A percentile compares a stretch with the other conserved stretches of the same genome.
phyloP scores from a whole-genome alignment of 768 basidiomycete species.

The Macrolepiota albuminosa region DNA sequence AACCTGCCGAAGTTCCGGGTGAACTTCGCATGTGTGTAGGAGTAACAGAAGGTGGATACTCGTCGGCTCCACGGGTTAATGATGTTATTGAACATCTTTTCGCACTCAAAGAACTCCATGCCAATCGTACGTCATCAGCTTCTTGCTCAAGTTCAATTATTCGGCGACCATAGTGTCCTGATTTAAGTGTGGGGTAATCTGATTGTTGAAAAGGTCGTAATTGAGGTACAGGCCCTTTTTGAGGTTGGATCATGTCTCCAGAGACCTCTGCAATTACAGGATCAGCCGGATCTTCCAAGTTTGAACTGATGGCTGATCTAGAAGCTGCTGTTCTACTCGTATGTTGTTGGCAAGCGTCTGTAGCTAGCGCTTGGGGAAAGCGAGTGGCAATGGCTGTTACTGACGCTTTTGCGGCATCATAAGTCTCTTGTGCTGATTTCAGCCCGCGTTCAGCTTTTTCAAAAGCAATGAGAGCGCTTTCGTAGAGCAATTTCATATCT shows the following conservation, averaged over 20 bases:
- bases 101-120: constrained; percentile 1
- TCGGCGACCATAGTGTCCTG: background rate
- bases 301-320: background rate
- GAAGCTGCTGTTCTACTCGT: background rate
- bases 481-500: background rate
- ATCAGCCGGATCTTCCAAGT: background rate
- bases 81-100: background rate
- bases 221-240: background rate
- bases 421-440: constrained; percentile 2
- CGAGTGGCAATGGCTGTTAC: constrained; percentile 1
- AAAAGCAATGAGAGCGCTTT: constrained; percentile 4
- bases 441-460: constrained; percentile 2
- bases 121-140: constrained; percentile 5
- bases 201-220: background rate
- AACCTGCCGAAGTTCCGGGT: background rate
- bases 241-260: background rate
- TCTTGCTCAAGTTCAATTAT: constrained; percentile 8
- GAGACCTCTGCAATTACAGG: background rate
- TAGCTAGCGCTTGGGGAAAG: background rate
- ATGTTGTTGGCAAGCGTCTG: background rate
- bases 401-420: constrained; percentile 5
- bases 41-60: background rate
- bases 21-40: background rate
- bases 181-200: background rate
- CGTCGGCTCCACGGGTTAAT: background rate